These are phyloP conservation scores for Penicillium dipodomyicola DNA, from an alignment of 495 filamentous ascomycete genomes.

Conservation along the genomic window DNA sequence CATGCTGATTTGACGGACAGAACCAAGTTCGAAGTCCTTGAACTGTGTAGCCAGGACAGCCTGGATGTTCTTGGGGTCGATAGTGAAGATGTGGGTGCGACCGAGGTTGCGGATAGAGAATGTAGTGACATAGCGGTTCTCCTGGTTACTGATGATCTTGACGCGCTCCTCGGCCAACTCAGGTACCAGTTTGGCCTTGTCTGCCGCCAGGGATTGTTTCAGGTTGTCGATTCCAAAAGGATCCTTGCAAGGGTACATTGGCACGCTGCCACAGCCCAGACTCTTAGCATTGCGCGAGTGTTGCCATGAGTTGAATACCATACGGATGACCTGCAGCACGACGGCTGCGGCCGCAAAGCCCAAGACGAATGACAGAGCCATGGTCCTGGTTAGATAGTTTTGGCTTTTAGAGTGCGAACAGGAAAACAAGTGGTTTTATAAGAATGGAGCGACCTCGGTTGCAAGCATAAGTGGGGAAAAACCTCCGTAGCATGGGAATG, in stretches of 20 bases:
- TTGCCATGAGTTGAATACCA: slow-evolving; percentile 24
- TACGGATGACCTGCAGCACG: slow-evolving; percentile 28
- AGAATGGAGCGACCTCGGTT: not conserved
- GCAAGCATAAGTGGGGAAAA: slow-evolving; percentile 2
- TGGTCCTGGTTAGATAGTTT: not conserved
- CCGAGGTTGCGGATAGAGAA: slow-evolving; percentile 30
- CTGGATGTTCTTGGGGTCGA: slow-evolving; percentile 55
- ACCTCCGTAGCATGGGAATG: not conserved
- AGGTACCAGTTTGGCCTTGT: slow-evolving; percentile 30
- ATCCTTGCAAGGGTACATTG: slow-evolving; percentile 33
- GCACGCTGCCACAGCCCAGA: slow-evolving; percentile 31
- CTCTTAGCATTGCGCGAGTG: slow-evolving; percentile 31
- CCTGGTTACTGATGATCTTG: slow-evolving; percentile 21
- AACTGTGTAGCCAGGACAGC: slow-evolving; percentile 56
- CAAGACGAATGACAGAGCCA: slow-evolving; percentile 24
- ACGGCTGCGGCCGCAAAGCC: slow-evolving; percentile 29
- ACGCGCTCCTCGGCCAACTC: slow-evolving; percentile 23
- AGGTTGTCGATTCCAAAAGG: slow-evolving; percentile 32
- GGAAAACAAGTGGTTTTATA: slow-evolving; percentile 1
- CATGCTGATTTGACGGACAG: slow-evolving; percentile 32
- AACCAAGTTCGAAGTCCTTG: slow-evolving; percentile 48
- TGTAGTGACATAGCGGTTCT: slow-evolving; percentile 33
- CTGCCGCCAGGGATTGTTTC: slow-evolving; percentile 28
- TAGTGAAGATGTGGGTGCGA: slow-evolving; percentile 38
- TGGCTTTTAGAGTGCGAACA: not conserved